Conservation (phyloP, 768 basidiomycete species). For the Pisolithus orientalis region DNA sequence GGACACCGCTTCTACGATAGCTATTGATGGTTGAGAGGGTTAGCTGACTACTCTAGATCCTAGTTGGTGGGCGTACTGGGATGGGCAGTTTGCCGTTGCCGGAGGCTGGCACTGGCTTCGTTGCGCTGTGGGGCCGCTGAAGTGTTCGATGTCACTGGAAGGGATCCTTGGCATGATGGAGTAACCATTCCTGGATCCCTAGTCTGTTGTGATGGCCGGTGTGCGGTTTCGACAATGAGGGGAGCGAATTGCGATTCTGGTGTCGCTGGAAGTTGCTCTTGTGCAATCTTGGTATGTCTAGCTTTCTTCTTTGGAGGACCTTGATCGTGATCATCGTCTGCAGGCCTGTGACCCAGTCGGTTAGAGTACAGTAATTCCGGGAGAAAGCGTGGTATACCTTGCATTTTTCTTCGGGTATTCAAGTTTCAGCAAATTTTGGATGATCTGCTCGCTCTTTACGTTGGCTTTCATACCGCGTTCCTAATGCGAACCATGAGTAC, state of each 20-base stretch:
- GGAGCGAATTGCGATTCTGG: neutral
- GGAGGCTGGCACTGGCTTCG: neutral
- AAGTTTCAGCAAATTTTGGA: constrained; percentile 13
- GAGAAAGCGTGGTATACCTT: constrained; percentile 6
- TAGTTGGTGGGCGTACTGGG: neutral
- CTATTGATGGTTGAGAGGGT: neutral
- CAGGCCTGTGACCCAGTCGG: constrained; percentile 1
- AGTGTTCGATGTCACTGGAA: too few relatives aligned
- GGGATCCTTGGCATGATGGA: too few relatives aligned
- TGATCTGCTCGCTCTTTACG: constrained; percentile 20
- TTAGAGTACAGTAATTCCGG: neutral
- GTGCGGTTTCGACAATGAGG: neutral
- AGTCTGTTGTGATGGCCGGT: neutral
- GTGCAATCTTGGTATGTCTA: neutral
- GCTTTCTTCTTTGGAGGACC: constrained; percentile 13
- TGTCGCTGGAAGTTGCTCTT: neutral
- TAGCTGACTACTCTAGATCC: neutral
- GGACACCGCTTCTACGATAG: neutral
- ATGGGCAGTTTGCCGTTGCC: neutral
- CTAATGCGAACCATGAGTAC: constrained; percentile 6
- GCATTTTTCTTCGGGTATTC: constrained; percentile 3
- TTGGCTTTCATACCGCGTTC: constrained; percentile 19
- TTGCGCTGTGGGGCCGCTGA: neutral
- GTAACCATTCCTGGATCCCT: neutral
- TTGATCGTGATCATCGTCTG: constrained; percentile 4